A percentile compares a stretch with the other conserved stretches of the same genome.
Evolutionary conservation across 2,329 filamentous ascomycete species (phyloP).

Genomic region (Fusarium globosum): DNA sequence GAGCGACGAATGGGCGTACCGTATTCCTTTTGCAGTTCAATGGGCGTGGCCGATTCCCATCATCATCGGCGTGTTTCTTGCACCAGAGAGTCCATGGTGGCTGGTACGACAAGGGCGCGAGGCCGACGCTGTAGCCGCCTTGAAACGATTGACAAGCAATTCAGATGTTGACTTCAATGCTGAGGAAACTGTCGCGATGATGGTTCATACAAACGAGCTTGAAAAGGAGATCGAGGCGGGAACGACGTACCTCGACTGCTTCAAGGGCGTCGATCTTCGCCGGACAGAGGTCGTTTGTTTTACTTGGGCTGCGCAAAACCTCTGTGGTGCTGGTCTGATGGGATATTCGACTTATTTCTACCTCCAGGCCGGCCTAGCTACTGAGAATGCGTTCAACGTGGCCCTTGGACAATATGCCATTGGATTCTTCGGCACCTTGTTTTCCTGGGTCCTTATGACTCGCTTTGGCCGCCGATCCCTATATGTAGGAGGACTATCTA

Average conservation of each 20-base stretch:
- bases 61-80: neutral
- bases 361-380: slow-evolving; percentile 53
- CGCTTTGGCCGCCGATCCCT: slow-evolving; percentile 14
- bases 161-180: slow-evolving; percentile 7
- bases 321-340: slow-evolving; percentile 49
- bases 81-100: neutral
- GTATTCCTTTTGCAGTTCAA: neutral
- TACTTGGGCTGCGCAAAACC: slow-evolving; percentile 52
- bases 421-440: slow-evolving; percentile 53
- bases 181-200: slow-evolving; percentile 25
- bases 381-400: slow-evolving; percentile 51
- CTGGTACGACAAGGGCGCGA: neutral
- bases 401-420: slow-evolving; percentile 49
- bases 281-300: slow-evolving; percentile 55
- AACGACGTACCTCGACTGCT: slow-evolving; percentile 54
- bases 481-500: slow-evolving; percentile 53
- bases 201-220: slow-evolving; percentile 24
- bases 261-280: slow-evolving; percentile 57
- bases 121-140: neutral
- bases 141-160: neutral
- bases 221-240: slow-evolving; percentile 26
- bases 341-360: slow-evolving; percentile 57
- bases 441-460: slow-evolving; percentile 50
- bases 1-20: neutral
- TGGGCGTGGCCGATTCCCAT: neutral